Percentiles rank a stretch among this genome's conserved stretches.
phyloP scores from a whole-genome alignment of 2,329 filamentous ascomycete species.

The Polychaeton citri region DNA sequence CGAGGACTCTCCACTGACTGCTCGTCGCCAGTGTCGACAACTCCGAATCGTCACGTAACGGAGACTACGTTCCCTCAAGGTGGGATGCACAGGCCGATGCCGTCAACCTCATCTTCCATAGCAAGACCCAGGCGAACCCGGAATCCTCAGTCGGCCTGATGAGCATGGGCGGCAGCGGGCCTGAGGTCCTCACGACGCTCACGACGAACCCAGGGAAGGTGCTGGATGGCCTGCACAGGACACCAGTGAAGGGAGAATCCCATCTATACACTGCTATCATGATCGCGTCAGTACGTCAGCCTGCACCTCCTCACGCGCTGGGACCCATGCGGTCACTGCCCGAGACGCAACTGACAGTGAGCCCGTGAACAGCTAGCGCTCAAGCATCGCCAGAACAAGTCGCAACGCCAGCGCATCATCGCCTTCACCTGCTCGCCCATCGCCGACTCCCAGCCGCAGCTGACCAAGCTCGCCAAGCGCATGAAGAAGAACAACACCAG shows the following conservation, averaged over 20 bases:
- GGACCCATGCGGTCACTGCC: not conserved
- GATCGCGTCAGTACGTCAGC: conserved; percentile 71
- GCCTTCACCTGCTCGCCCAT: conserved; percentile 93
- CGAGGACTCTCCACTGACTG: conserved; percentile 12
- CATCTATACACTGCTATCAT: conserved; percentile 91
- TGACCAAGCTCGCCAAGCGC: conserved; percentile 84
- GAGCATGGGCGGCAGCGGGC: conserved; percentile 97
- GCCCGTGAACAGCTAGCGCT: conserved; percentile 62
- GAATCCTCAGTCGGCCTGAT: conserved; percentile 96
- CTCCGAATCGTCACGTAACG: conserved; percentile 96
- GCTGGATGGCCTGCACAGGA: conserved; percentile 79
- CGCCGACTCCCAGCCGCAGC: conserved; percentile 74
- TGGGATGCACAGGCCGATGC: conserved; percentile 95
- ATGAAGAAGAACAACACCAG: conserved; percentile 97
- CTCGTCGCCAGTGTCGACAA: conserved; percentile 63
- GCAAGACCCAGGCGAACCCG: conserved; percentile 87
- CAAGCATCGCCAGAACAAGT: conserved; percentile 96
- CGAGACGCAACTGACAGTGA: no score
- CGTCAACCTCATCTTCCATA: conserved; percentile 87
- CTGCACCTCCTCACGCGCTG: not conserved
- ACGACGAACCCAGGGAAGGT: conserved; percentile 96
- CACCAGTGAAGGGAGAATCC: conserved; percentile 79
- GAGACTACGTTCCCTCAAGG: conserved; percentile 78
- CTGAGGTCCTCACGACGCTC: conserved; percentile 89
- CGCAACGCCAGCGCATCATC: conserved; percentile 90